Conservation (phyloP, 2,329 filamentous ascomycete species). For the Beauveria scarabaeidicola region DNA sequence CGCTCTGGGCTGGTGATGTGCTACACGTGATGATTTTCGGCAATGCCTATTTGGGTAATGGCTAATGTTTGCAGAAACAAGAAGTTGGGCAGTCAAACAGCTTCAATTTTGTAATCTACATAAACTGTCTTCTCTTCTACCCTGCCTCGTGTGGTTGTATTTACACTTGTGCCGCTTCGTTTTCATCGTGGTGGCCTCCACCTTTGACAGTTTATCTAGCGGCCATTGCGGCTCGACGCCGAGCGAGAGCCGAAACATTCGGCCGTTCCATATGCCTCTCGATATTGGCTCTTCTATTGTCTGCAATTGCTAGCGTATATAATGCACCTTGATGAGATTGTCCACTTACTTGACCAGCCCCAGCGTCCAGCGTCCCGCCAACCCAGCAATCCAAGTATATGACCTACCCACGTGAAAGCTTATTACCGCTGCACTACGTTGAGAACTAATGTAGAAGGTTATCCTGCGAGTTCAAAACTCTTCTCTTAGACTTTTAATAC, state of each 20-base stretch:
- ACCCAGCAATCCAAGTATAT: constrained; percentile 1
- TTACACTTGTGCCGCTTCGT: too few species aligned
- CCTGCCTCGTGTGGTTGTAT: too few species aligned
- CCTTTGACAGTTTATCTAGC: too few species aligned
- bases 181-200: background rate
- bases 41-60: background rate
- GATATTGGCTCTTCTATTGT: background rate
- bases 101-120: background rate
- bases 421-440: too few species aligned
- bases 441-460: too few species aligned
- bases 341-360: constrained; percentile 1
- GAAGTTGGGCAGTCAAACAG: background rate
- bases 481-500: too few species aligned
- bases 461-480: too few species aligned
- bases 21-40: background rate
- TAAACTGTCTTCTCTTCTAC: too few species aligned
- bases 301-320: background rate
- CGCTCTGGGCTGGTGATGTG: background rate
- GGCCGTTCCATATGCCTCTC: background rate
- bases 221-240: too few species aligned
- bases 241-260: background rate
- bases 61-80: background rate
- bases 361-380: background rate
- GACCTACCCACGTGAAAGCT: background rate
- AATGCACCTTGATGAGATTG: too few species aligned